Evolutionary conservation across 208 protist genomes (phyloP), one percentile per base, ranked within the genome.

Genomic region (Crithidia expoeki): DNA sequence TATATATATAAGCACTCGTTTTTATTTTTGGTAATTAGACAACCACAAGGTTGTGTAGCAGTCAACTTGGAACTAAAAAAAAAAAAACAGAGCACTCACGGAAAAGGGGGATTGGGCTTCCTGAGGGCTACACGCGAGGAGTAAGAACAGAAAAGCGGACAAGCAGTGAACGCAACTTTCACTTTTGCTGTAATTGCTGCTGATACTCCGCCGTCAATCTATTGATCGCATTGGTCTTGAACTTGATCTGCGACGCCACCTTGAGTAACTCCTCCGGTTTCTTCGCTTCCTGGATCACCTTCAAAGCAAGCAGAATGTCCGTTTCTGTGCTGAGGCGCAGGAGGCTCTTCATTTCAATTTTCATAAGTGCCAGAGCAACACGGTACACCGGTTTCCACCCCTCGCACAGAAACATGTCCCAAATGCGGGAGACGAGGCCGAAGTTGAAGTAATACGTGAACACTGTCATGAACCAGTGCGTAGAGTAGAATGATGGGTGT

Each of bases 331-430:
- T 68, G 50, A 73, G 56, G 0, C 42, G 25, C 16, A 94, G 59
- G 25, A 97, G 47, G 17, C 60, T 66, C 47, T 67, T 55, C 64
- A 83, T 57, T 25, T 94, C 81, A 3, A 93, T 61, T 46, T 86
- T 78, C 30, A 97, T 63, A n/a, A 97, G 72, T 28, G 85, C 79
- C 17, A 97, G 71, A 1, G 89, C 89, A 21, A 96, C 68, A 46
- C 93, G 91, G 71, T 85, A 94, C 21, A 97, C 90, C 40, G 89
- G 77, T 66, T 97, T 97, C 91, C 93, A 97, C 32, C 93, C 93
- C 72, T 97, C 93, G 63, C 86, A 95, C 66, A 97, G 61, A 70
- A 97, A 97, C 84, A 94, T 93, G 76, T 97, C 93, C 90, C 90
- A 95, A 36, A 97, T 93, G 47, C 90, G 88, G 16, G 75, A 86